These are phyloP conservation scores for Punctularia strigosozonata DNA, from an alignment of 768 basidiomycete species.

Conservation along the genomic window DNA sequence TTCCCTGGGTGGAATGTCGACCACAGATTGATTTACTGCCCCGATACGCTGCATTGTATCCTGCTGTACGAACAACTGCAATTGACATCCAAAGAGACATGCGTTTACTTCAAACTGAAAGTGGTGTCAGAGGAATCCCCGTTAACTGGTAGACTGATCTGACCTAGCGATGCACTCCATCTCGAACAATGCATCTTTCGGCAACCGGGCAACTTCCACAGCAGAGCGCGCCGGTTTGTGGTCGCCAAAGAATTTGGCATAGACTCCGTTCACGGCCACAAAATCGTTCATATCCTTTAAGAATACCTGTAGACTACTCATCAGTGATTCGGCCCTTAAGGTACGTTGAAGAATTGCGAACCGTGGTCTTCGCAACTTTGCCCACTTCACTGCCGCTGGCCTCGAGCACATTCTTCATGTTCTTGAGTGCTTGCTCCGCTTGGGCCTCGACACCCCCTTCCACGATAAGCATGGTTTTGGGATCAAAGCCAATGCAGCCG, in stretches of 20 bases:
- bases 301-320: slow-evolving; percentile 69
- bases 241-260: slow-evolving; percentile 73
- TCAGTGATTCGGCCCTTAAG: too few relatives aligned
- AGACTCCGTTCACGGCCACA: slow-evolving; percentile 67
- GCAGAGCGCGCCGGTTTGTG: slow-evolving; percentile 91
- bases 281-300: slow-evolving; percentile 92
- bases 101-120: too few relatives aligned
- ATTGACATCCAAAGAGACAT: too few relatives aligned
- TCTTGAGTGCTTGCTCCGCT: slow-evolving; percentile 74
- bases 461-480: slow-evolving; percentile 58
- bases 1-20: too few relatives aligned
- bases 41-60: too few relatives aligned
- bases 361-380: slow-evolving; percentile 88
- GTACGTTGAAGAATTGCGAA: slow-evolving; percentile 27
- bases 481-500: slow-evolving; percentile 80
- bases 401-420: slow-evolving; percentile 74
- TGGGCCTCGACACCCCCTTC: slow-evolving; percentile 69
- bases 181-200: slow-evolving; percentile 87
- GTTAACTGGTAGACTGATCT: too few relatives aligned
- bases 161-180: slow-evolving; percentile 82
- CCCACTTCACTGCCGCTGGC: slow-evolving; percentile 69
- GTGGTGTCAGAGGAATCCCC: too few relatives aligned
- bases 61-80: too few relatives aligned
- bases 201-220: slow-evolving; percentile 82
- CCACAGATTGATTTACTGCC: too few relatives aligned